A percentile compares a stretch with the other conserved stretches of the same genome.
Evolutionary conservation across 352 stramenopile species (phyloP).

Genomic region (Phytophthora cactorum): DNA sequence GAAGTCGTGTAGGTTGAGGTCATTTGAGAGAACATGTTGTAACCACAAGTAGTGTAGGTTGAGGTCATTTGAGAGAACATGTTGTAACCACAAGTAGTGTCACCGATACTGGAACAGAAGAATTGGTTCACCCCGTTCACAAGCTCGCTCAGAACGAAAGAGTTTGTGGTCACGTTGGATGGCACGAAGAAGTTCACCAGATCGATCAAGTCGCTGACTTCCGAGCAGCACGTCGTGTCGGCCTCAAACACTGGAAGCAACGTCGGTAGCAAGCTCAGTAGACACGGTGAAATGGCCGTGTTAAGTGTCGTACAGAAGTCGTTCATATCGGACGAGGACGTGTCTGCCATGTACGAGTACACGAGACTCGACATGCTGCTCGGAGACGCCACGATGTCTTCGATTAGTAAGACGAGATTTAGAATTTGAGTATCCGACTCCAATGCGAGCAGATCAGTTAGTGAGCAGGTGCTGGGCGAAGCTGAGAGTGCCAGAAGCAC

Average conservation of each 20-base stretch:
- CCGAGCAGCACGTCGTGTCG: slow-evolving; percentile 48
- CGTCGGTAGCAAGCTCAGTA: slow-evolving; percentile 35
- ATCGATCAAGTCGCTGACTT: slow-evolving; percentile 55
- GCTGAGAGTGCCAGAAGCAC: slow-evolving; percentile 35
- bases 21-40: slow-evolving; percentile 50
- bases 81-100: slow-evolving; percentile 44
- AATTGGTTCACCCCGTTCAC: slow-evolving; percentile 56
- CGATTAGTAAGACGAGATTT: slow-evolving; percentile 30
- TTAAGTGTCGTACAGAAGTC: slow-evolving; percentile 48
- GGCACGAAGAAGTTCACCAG: slow-evolving; percentile 53
- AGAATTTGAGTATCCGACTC: slow-evolving; percentile 37
- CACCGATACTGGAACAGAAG: slow-evolving; percentile 44
- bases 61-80: slow-evolving; percentile 53
- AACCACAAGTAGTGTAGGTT: slow-evolving; percentile 48
- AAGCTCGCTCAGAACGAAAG: slow-evolving; percentile 54
- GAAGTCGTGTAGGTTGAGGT: slow-evolving; percentile 45
- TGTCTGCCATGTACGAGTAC: slow-evolving; percentile 51
- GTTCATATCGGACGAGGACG: slow-evolving; percentile 38
- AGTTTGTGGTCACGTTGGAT: slow-evolving; percentile 39
- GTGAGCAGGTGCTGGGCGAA: slow-evolving; percentile 35
- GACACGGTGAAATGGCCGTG: slow-evolving; percentile 46
- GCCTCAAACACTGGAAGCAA: slow-evolving; percentile 32
- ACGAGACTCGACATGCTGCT: slow-evolving; percentile 42
- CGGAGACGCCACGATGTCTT: slow-evolving; percentile 42
- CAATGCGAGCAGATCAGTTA: slow-evolving; percentile 37